Conservation (phyloP, 106 monocot genomes). For the Platanthera guangdongensis region DNA sequence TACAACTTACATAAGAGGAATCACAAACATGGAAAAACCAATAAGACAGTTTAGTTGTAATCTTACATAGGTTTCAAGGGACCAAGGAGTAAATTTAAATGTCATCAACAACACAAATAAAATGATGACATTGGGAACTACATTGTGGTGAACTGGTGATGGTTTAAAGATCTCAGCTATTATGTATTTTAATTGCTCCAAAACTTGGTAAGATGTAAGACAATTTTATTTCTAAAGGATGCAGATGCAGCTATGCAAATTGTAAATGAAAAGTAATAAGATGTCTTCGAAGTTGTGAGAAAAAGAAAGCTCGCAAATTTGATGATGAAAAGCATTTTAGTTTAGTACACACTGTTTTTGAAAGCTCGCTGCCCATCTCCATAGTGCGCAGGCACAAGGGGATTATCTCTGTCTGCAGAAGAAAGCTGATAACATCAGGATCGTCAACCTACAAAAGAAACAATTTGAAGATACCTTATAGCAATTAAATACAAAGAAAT, state of each 20-base stretch:
- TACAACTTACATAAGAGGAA: no score
- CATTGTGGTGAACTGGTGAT: no score
- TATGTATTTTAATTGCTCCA: no score
- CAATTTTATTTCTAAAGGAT: background rate
- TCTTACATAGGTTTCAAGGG: no score
- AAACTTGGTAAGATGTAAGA: no score
- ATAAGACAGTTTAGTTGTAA: no score
- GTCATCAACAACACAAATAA: no score
- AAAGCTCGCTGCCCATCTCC: conserved; percentile 99
- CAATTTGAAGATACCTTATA: background rate
- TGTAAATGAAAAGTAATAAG: background rate
- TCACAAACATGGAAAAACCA: no score
- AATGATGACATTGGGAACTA: no score
- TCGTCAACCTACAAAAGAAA: conserved; percentile 76
- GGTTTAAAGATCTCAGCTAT: no score
- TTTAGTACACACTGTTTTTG: conserved; percentile 69
- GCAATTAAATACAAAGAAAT: background rate
- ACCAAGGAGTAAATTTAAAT: no score
- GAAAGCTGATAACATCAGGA: conserved; percentile 98
- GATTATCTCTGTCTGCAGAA: conserved; percentile 97
- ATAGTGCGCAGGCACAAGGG: conserved; percentile 93
- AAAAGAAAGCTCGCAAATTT: background rate
- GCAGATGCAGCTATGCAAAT: background rate
- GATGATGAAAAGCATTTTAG: background rate
- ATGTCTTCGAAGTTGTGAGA: background rate